These are phyloP conservation scores for Fabrea salina DNA, from an alignment of 169 alveolate species.

Conservation along the genomic window DNA sequence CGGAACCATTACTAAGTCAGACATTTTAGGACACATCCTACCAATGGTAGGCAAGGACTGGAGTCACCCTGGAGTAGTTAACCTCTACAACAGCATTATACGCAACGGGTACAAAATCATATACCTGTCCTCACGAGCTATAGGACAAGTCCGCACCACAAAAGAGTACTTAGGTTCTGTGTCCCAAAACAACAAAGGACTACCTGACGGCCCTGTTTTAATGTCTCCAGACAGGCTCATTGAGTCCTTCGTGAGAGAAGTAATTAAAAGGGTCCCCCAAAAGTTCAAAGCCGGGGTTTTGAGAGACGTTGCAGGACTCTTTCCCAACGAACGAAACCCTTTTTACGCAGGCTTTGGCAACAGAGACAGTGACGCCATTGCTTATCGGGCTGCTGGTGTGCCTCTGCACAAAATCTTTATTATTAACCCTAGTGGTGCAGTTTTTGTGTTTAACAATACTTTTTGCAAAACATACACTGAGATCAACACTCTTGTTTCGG, in stretches of 20 bases:
- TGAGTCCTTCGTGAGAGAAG: slow-evolving; percentile 95
- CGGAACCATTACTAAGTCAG: slow-evolving; percentile 96
- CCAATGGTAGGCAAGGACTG: slow-evolving; percentile 98
- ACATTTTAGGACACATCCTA: slow-evolving; percentile 95
- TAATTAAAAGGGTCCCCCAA: slow-evolving; percentile 92
- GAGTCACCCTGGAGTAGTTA: slow-evolving; percentile 96
- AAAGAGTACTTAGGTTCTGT: slow-evolving; percentile 90
- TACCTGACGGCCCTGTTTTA: slow-evolving; percentile 95
- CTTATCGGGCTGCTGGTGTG: slow-evolving; percentile 33
- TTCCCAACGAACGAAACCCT: slow-evolving; percentile 89
- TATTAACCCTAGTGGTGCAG: not conserved
- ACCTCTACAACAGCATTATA: slow-evolving; percentile 86
- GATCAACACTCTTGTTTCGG: not conserved
- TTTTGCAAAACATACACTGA: not conserved
- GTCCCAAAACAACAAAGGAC: slow-evolving; percentile 68
- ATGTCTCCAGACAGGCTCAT: slow-evolving; percentile 96
- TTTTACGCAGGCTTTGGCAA: slow-evolving; percentile 99
- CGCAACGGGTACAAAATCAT: slow-evolving; percentile 94
- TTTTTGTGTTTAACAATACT: not conserved
- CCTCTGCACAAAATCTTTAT: slow-evolving; percentile 25
- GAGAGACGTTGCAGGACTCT: slow-evolving; percentile 91
- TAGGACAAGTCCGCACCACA: slow-evolving; percentile 95
- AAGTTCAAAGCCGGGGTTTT: slow-evolving; percentile 95
- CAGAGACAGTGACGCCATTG: slow-evolving; percentile 76
- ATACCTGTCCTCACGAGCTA: slow-evolving; percentile 97